Evolutionary conservation across 2,329 filamentous ascomycete genomes (phyloP).

Genomic region (Penicillium vulpinum): DNA sequence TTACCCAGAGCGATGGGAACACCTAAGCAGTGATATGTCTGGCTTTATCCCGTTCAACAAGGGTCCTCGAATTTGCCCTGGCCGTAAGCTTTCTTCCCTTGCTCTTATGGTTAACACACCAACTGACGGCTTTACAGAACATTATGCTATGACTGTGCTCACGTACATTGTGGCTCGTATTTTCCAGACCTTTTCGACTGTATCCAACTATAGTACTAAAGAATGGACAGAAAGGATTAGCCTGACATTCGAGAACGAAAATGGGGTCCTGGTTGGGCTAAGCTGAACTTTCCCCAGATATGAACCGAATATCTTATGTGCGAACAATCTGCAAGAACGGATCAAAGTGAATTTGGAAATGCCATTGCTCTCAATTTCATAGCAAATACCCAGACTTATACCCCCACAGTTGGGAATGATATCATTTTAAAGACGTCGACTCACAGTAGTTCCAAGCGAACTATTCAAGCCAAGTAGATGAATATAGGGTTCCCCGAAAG

Average conservation of each 20-base stretch:
- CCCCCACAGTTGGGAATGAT: not conserved
- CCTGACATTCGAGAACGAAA: constrained; percentile 17
- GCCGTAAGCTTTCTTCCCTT: not conserved
- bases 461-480: not conserved
- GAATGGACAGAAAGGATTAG: constrained; percentile 14
- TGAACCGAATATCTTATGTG: not conserved
- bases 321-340: not conserved
- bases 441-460: not conserved
- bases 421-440: not conserved
- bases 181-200: constrained; percentile 14
- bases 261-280: constrained; percentile 13
- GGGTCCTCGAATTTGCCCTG: not conserved
- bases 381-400: not conserved
- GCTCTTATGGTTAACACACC: not conserved
- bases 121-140: constrained; percentile 4
- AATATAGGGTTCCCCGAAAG: not conserved
- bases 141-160: constrained; percentile 14
- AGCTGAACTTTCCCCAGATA: not conserved
- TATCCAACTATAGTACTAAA: constrained; percentile 7
- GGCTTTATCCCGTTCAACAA: not conserved
- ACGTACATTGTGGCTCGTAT: constrained; percentile 15
- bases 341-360: not conserved
- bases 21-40: not conserved
- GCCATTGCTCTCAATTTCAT: not conserved
- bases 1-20: not conserved